A percentile compares a stretch with the other conserved stretches of the same genome.
phyloP scores from a whole-genome alignment of 371 early-diverging fungal species.

The Mucor irregularis region DNA sequence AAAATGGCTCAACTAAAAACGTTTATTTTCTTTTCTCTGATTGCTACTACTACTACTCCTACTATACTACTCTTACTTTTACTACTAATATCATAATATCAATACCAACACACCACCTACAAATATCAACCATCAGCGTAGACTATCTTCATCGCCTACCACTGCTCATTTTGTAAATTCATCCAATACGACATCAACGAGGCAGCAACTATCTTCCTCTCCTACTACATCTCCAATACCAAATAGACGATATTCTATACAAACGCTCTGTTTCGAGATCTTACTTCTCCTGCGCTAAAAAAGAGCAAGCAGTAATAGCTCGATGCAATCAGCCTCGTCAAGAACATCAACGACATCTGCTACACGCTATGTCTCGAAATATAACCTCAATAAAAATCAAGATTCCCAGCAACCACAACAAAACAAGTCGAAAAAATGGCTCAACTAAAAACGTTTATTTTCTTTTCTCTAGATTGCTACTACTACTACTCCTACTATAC shows the following conservation, averaged over 20 bases:
- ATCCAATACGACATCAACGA: background rate
- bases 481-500: no score
- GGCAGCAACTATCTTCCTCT: background rate
- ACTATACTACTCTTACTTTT: no score
- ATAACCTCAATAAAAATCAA: no score
- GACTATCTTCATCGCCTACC: conserved; percentile 5
- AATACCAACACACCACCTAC: background rate
- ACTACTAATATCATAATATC: no score
- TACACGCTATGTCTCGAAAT: no score
- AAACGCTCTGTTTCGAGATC: conserved; percentile 17
- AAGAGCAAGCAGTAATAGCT: background rate
- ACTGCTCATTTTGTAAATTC: background rate
- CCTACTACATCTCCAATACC: conserved; percentile 23
- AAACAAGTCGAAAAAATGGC: no score
- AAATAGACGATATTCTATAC: conserved; percentile 16
- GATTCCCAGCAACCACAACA: no score
- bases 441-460: no score
- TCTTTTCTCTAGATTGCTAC: no score
- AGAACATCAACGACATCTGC: background rate
- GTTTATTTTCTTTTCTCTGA: no score
- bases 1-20: no score
- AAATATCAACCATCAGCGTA: background rate
- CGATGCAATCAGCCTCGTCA: background rate
- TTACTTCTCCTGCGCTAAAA: background rate
- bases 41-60: no score